These are phyloP conservation scores for Rhynchospora pubera DNA, from an alignment of 176 grass and related monocot species.

Conservation along the genomic window DNA sequence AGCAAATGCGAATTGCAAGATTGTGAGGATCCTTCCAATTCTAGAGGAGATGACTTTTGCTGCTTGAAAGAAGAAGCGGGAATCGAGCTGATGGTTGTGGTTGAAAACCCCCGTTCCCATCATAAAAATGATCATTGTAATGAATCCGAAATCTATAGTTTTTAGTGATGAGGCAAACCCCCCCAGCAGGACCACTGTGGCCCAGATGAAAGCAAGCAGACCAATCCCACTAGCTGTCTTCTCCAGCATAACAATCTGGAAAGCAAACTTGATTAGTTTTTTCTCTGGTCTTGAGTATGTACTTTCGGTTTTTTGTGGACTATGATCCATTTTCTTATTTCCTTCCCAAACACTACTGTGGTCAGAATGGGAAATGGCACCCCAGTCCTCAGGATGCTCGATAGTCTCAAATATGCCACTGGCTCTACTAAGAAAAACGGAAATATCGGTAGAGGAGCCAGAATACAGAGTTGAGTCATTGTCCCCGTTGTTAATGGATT, in stretches of 20 bases:
- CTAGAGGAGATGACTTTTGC: background rate
- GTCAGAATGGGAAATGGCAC: background rate
- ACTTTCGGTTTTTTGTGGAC: no score
- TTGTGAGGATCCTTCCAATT: background rate
- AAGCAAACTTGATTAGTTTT: background rate
- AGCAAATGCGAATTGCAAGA: background rate
- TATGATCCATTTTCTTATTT: no score
- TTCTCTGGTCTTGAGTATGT: background rate
- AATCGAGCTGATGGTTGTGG: background rate
- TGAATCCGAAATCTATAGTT: background rate
- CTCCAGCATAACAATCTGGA: background rate
- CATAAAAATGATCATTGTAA: background rate
- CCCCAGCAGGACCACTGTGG: conserved; percentile 10
- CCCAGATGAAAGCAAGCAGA: conserved; percentile 14
- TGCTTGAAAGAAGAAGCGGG: background rate
- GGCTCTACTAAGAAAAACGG: background rate
- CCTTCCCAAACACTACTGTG: no score
- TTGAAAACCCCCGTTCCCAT: background rate
- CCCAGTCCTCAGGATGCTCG: background rate
- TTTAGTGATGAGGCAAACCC: conserved; percentile 1
- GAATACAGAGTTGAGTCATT: no score
- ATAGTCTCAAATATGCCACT: background rate
- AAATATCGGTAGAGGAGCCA: background rate
- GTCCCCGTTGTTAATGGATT: no score
- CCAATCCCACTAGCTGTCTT: background rate